phyloP scores from a whole-genome alignment of 2,329 filamentous ascomycete species.

The Aspergillus pseudoviridinutans region DNA sequence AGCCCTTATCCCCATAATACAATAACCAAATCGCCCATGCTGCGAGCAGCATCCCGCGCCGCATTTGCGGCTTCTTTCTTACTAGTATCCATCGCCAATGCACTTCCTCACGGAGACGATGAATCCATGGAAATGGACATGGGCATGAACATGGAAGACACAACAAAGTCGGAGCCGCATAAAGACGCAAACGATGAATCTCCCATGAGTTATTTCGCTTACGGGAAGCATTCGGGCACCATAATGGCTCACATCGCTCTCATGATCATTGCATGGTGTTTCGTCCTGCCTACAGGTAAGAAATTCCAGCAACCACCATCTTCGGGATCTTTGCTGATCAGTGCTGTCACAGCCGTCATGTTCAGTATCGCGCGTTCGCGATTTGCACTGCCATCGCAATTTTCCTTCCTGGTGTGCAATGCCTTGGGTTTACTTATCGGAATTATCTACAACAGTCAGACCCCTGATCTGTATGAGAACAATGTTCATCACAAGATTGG shows the following conservation, averaged over 20 bases:
- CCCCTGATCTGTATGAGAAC: slow-evolving; percentile 79
- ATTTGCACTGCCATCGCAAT: slow-evolving; percentile 65
- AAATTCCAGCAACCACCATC: background rate
- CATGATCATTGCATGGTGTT: slow-evolving; percentile 69
- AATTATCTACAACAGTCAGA: slow-evolving; percentile 71
- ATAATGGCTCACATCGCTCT: slow-evolving; percentile 68
- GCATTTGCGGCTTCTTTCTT: slow-evolving; percentile 27
- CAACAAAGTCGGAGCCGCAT: slow-evolving; percentile 13
- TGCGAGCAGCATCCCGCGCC: slow-evolving; percentile 20
- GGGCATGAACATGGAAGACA: slow-evolving; percentile 20
- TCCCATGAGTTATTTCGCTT: slow-evolving; percentile 43
- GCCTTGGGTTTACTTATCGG: slow-evolving; percentile 61
- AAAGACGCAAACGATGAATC: slow-evolving; percentile 19
- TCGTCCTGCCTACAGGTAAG: slow-evolving; percentile 69
- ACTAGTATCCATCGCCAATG: slow-evolving; percentile 28
- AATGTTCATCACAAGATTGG: slow-evolving; percentile 87
- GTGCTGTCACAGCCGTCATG: slow-evolving; percentile 63
- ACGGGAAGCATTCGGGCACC: slow-evolving; percentile 35
- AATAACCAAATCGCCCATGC: slow-evolving; percentile 16
- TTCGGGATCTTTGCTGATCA: background rate
- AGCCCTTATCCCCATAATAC: background rate
- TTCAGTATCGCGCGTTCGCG: slow-evolving; percentile 77
- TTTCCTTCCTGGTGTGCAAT: slow-evolving; percentile 63
- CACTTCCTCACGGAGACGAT: slow-evolving; percentile 32
- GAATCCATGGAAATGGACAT: slow-evolving; percentile 30